Evolutionary conservation across 208 protist genomes (phyloP).

Genomic region (Lotmaria passim): DNA sequence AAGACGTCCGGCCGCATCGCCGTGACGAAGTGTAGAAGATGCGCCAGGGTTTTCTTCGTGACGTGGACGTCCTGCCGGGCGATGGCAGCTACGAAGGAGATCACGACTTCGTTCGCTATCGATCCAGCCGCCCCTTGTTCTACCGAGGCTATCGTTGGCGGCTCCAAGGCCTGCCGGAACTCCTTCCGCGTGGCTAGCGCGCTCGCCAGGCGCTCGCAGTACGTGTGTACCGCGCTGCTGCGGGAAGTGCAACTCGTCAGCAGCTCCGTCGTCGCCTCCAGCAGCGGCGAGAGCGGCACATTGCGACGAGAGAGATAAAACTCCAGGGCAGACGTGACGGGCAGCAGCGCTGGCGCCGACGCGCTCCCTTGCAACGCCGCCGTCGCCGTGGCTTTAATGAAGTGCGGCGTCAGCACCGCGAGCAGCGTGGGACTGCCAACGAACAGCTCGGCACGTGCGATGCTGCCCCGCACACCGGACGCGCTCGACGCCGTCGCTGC

Average conservation of each 20-base stretch:
- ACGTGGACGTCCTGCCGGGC: conserved; percentile 72
- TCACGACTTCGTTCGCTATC: conserved; percentile 76
- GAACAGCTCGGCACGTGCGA: conserved; percentile 34
- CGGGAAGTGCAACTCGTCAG: conserved; percentile 54
- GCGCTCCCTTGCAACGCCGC: conserved; percentile 36
- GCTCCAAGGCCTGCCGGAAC: conserved; percentile 69
- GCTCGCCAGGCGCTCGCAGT: conserved; percentile 66
- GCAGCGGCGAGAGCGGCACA: conserved; percentile 60
- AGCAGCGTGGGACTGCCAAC: conserved; percentile 66
- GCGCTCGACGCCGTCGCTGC: not conserved
- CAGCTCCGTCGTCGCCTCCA: conserved; percentile 65
- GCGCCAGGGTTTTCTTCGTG: conserved; percentile 56
- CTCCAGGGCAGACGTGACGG: conserved; percentile 59
- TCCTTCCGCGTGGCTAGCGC: conserved; percentile 60
- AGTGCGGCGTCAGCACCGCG: conserved; percentile 57
- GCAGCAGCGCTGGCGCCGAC: conserved; percentile 39
- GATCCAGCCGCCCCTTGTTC: conserved; percentile 35
- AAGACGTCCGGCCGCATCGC: conserved; percentile 74
- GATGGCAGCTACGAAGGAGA: conserved; percentile 81
- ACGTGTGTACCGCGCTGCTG: conserved; percentile 63
- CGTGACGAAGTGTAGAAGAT: conserved; percentile 71
- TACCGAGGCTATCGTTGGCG: conserved; percentile 60
- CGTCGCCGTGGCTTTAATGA: conserved; percentile 50
- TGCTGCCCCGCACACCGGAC: not conserved
- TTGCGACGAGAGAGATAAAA: conserved; percentile 57